phyloP scores from a whole-genome alignment of 805 yeast genomes.

The Lachancea dasiensis region DNA sequence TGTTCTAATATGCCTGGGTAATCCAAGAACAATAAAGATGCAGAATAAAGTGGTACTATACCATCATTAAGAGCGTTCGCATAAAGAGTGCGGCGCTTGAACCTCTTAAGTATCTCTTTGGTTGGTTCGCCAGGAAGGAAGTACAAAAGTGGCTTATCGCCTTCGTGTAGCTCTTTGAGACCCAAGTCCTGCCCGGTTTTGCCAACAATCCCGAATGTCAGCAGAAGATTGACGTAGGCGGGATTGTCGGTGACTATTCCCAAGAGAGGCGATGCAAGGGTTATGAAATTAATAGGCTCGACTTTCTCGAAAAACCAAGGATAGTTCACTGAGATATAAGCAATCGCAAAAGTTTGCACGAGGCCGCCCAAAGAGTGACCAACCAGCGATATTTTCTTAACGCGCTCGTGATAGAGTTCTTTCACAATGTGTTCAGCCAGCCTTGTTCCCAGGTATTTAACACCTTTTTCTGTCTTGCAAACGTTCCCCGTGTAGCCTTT shows the following conservation, averaged over 20 bases:
- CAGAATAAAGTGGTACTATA: constrained; percentile 70
- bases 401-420: constrained; percentile 38
- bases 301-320: constrained; percentile 61
- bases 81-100: constrained; percentile 61
- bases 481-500: constrained; percentile 66
- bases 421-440: constrained; percentile 60
- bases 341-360: constrained; percentile 70
- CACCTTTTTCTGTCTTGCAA: constrained; percentile 75
- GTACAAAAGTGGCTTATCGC: constrained; percentile 49
- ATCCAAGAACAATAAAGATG: constrained; percentile 63
- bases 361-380: constrained; percentile 80
- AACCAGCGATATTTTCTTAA: constrained; percentile 58
- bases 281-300: constrained; percentile 60
- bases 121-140: constrained; percentile 66
- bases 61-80: constrained; percentile 78
- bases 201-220: constrained; percentile 72
- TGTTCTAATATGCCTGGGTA: constrained; percentile 42
- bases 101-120: constrained; percentile 48
- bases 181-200: constrained; percentile 77
- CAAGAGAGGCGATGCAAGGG: constrained; percentile 68
- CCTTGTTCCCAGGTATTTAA: constrained; percentile 64
- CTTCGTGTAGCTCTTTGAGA: constrained; percentile 39
- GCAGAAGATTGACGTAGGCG: constrained; percentile 58
- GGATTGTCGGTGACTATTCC: constrained; percentile 80
- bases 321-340: constrained; percentile 59